Evolutionary conservation across 768 basidiomycete genomes (phyloP).

Genomic region (Leccinellum rugosiceps): DNA sequence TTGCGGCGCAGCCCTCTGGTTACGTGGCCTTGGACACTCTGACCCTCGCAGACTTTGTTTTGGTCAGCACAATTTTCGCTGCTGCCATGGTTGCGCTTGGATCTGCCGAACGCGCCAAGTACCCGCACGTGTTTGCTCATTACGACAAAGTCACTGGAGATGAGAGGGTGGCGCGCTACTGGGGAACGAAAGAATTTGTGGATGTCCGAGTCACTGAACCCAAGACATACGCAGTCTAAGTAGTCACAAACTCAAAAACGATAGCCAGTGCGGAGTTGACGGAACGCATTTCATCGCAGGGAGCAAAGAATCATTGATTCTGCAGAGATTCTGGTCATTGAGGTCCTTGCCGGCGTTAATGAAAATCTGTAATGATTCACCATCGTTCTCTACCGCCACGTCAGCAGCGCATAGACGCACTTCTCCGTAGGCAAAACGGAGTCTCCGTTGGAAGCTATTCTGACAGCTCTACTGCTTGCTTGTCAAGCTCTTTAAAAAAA

Average conservation of each 20-base stretch:
- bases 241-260: neutral
- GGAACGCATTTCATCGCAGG: too few relatives aligned
- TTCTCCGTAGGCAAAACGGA: neutral
- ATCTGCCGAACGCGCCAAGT: constrained; percentile 12
- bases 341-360: neutral
- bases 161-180: constrained; percentile 9
- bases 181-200: constrained; percentile 8
- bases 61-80: constrained; percentile 6
- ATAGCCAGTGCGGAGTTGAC: neutral
- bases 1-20: constrained; percentile 7
- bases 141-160: constrained; percentile 19
- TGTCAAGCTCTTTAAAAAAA: too few relatives aligned
- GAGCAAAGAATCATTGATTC: too few relatives aligned
- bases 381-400: neutral
- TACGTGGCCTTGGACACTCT: constrained; percentile 12
- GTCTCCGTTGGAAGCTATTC: neutral
- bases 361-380: neutral
- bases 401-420: neutral
- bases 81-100: constrained; percentile 7
- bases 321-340: too few relatives aligned
- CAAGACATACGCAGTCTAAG: neutral
- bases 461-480: neutral
- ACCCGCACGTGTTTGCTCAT: constrained; percentile 15
- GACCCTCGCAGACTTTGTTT: constrained; percentile 19
- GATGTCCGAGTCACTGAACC: constrained; percentile 5